Evolutionary conservation across 1,284 basidiomycete genomes (phyloP).

Genomic region (Microbotryum saponariae): DNA sequence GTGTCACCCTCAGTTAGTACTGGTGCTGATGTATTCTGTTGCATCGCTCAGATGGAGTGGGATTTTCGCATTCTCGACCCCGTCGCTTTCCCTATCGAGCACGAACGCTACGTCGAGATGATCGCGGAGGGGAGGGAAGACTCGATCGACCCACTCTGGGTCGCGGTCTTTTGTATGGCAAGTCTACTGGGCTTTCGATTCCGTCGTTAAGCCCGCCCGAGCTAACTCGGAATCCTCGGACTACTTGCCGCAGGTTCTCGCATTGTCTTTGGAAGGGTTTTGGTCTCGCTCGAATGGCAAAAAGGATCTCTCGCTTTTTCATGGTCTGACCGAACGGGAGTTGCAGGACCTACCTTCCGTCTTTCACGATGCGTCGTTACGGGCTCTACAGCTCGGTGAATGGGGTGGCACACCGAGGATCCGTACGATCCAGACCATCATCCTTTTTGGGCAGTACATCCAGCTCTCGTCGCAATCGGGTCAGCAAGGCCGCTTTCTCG

Average conservation of each 20-base stretch:
- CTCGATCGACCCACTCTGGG: constrained; percentile 32
- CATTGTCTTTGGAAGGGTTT: constrained; percentile 32
- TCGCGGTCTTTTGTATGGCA: constrained; percentile 31
- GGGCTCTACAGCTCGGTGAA: constrained; percentile 32
- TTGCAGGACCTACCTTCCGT: constrained; percentile 28
- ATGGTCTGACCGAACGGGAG: constrained; percentile 23
- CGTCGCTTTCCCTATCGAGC: constrained; percentile 24
- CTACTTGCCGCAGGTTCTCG: constrained; percentile 18
- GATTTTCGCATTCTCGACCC: constrained; percentile 28
- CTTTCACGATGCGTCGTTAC: constrained; percentile 31
- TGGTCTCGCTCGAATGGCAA: constrained; percentile 21
- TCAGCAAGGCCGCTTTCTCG: constrained; percentile 27
- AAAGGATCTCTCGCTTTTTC: constrained; percentile 25
- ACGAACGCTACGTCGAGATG: constrained; percentile 29
- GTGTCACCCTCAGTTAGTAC: no score
- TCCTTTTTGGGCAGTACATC: constrained; percentile 29
- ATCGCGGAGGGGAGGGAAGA: constrained; percentile 19
- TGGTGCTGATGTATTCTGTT: not conserved
- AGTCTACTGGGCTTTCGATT: not conserved
- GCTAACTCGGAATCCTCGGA: not conserved
- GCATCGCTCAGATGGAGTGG: constrained; percentile 25
- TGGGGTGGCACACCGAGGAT: constrained; percentile 33
- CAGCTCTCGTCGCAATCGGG: constrained; percentile 26
- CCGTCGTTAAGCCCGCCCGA: no score
- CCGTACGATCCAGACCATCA: constrained; percentile 28